Conservation (phyloP, 176 grass and related monocot species). For the Carex parvula region DNA sequence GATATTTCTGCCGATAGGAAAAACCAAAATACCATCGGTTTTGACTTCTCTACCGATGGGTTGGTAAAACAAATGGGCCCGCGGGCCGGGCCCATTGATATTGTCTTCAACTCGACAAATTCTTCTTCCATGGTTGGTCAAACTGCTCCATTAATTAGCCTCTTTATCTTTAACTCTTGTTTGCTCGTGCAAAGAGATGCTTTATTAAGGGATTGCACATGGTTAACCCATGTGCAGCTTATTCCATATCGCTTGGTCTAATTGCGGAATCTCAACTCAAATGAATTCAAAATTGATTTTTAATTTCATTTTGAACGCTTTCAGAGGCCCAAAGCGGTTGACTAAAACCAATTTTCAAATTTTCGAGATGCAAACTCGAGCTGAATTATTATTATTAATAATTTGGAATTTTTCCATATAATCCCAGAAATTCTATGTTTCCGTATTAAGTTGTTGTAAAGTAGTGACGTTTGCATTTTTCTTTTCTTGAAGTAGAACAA, state of each 20-base stretch:
- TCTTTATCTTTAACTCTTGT: background rate
- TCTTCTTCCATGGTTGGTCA: slow-evolving; percentile 31
- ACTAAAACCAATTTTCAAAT: slow-evolving; percentile 33
- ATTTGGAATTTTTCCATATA: background rate
- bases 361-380: background rate
- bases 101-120: background rate
- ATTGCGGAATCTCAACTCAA: slow-evolving; percentile 19
- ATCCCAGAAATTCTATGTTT: background rate
- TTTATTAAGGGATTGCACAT: slow-evolving; percentile 33
- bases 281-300: background rate
- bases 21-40: too few species aligned
- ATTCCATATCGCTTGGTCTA: slow-evolving; percentile 28
- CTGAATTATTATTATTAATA: slow-evolving; percentile 27
- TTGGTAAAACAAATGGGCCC: too few species aligned
- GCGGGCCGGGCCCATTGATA: too few species aligned
- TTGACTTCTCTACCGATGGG: too few species aligned
- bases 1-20: too few species aligned
- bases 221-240: slow-evolving; percentile 40
- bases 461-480: background rate
- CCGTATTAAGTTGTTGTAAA: background rate
- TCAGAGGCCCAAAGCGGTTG: background rate
- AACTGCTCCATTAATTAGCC: slow-evolving; percentile 22
- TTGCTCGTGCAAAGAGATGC: slow-evolving; percentile 31
- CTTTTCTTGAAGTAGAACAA: too few species aligned
- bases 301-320: slow-evolving; percentile 15